A percentile compares a stretch with the other conserved stretches of the same genome.
Evolutionary conservation across 495 filamentous ascomycete species (phyloP).

Genomic region (Aspergillus avenaceus): DNA sequence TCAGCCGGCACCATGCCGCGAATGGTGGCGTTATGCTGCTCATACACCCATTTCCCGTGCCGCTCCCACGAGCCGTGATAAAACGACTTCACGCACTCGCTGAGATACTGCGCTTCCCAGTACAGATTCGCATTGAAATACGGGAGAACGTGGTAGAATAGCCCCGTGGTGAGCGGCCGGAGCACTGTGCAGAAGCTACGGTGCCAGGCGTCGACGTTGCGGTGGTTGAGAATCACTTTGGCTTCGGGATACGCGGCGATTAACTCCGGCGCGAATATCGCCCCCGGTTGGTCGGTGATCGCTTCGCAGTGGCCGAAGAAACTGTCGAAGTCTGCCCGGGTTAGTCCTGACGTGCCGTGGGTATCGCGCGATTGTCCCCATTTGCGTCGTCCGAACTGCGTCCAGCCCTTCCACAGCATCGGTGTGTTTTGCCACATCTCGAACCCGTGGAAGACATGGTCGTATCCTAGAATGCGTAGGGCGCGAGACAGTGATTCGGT

Average conservation of each 20-base stretch:
- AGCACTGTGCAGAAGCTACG: constrained; percentile 1
- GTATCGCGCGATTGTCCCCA: neutral
- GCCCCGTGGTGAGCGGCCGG: neutral
- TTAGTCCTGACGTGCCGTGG: neutral
- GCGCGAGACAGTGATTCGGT: constrained; percentile 24
- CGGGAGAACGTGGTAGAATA: constrained; percentile 4
- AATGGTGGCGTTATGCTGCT: constrained; percentile 20
- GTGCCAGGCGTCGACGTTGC: constrained; percentile 38
- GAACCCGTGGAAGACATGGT: constrained; percentile 26
- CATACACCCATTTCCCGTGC: constrained; percentile 26
- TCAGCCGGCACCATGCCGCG: constrained; percentile 31
- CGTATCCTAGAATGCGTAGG: constrained; percentile 23
- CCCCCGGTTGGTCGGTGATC: constrained; percentile 30
- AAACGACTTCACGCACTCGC: neutral
- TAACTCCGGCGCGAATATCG: constrained; percentile 35
- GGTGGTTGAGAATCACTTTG: constrained; percentile 41
- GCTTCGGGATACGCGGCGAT: constrained; percentile 44
- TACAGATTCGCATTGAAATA: constrained; percentile 17
- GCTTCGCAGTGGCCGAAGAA: constrained; percentile 40
- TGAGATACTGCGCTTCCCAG: constrained; percentile 5
- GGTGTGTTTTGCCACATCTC: constrained; percentile 3
- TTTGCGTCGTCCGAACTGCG: constrained; percentile 5
- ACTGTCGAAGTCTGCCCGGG: constrained; percentile 32
- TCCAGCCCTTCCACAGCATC: constrained; percentile 10
- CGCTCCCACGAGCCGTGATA: neutral